Evolutionary conservation across 2,329 filamentous ascomycete species (phyloP), one percentile per base, ranked within the genome.

Genomic region (Spiromastix sp.): DNA sequence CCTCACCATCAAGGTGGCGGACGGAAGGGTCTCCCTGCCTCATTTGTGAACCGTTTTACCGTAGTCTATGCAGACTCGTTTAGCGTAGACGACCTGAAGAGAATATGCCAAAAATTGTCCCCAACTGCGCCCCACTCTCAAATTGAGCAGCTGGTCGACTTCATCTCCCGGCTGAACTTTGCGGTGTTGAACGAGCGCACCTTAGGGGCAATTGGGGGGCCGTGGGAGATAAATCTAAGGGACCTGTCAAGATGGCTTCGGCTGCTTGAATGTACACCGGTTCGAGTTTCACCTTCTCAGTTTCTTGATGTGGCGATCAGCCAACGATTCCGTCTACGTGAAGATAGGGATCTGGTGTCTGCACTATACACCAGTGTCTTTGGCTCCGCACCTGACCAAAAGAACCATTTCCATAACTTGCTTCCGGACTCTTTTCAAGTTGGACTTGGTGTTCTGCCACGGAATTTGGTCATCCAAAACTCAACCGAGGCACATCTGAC

Each of bases 31-130:
- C 66, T 98, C 22, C 91, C 91, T 1, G 83, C 82, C 38, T 96
- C 91, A 1, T 98, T 98, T 51, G 91, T 98, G 42, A 96, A 98
- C 56, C 82, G 93, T 30, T 98, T 98, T 56, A 91, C 93, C 24
- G 89, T 98, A 12, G 93, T 98, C 0, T 96, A 96, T 60, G 86
- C 91, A 39, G 91, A 98, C 52, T 74, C 86, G 4, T 91, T 98
- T 55, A 81, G 73, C 11, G 70, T 81, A 17, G 72, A 84, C 20
- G 91, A 98, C 63, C 62, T 98, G 40, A 71, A 80, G 40, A 66
- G 81, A 30, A 96, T 98, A 43, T 93, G 86, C 30, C 68, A 71
- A 17, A 81, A 81, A 46, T 77, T 83, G 41, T 95, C 85, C 51
- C 79, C 85, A 0, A 55, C 62, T 1, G 70, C 87, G 15, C 58